Evolutionary conservation across 495 filamentous ascomycete genomes (phyloP).

Genomic region (Tuber microsphaerosporum): DNA sequence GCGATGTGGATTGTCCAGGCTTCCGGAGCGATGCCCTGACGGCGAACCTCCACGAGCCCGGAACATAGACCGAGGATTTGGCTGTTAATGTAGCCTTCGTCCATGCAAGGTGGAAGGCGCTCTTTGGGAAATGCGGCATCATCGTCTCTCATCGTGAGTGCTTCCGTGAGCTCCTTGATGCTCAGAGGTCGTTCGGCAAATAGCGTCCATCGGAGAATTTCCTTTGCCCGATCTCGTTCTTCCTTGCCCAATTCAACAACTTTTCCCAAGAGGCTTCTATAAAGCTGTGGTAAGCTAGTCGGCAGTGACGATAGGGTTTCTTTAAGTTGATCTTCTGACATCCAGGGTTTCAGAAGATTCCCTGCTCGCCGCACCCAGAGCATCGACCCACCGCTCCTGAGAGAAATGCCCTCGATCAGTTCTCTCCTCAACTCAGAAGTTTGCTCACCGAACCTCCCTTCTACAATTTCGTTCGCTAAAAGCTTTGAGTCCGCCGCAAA

Average conservation of each 20-base stretch:
- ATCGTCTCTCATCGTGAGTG: conserved; percentile 21
- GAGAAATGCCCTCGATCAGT: not conserved
- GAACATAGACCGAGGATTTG: conserved; percentile 7
- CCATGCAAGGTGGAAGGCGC: conserved; percentile 1
- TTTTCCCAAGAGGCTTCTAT: conserved; percentile 6
- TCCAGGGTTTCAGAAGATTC: conserved; percentile 20
- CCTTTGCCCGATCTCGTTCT: conserved; percentile 20
- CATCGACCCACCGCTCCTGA: conserved; percentile 36
- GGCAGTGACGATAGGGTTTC: conserved; percentile 11
- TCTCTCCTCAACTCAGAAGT: not conserved
- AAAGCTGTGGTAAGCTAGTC: not conserved
- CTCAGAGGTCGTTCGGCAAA: conserved; percentile 40
- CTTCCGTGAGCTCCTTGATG: conserved; percentile 37
- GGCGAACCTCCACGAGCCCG: conserved; percentile 7
- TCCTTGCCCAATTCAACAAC: conserved; percentile 1
- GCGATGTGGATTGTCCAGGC: conserved; percentile 34
- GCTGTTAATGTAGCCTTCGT: not conserved
- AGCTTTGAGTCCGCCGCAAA: not conserved
- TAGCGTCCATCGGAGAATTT: conserved; percentile 38
- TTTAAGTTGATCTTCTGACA: conserved; percentile 19
- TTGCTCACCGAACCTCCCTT: not conserved
- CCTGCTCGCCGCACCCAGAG: conserved; percentile 32
- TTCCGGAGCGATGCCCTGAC: not conserved
- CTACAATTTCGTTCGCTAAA: not conserved
- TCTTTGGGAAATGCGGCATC: conserved; percentile 11